Base-by-base conservation (phyloP, 805 yeast species). In the Starmerella vitae region DNA sequence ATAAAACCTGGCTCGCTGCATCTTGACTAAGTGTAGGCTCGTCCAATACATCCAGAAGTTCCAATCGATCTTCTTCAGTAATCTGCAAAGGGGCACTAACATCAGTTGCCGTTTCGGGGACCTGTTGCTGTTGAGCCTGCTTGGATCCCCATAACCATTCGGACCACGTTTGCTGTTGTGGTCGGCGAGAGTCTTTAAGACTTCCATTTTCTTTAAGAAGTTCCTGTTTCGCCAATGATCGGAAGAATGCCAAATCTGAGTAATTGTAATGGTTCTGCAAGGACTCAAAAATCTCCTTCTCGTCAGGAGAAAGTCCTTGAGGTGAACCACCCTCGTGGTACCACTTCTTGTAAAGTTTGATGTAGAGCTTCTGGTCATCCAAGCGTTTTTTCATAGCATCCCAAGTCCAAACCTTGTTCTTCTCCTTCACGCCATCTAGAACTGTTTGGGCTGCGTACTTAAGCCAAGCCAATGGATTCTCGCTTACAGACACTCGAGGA, bases 41-140 rank as follows among this genome's bases (percentile, higher is more conserved):
- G 46, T 86, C 99, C 47, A 91, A 86, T 0, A 96, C 93, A 44
- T 83, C 93, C 53, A 84, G 86, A 17, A 91, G 65, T 43, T 93
- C 98, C 53, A 83, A 70, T 46, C 82, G 69, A 53, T 91, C 95
- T 48, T 85, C 94, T 12, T 83, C 94, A 0, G 91, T 73, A 56
- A 91, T 70, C 18, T 46, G 46, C 2, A 42, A 21, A 3, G 46
- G 48, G 13, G 18, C 25, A 14, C 26, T 24, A 10, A 37, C 36
- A 20, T 41, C 33, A 17, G 25, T 8, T 9, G 35, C 26, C 14
- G 7, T 5, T 27, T 14, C 19, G 25, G 15, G 21, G 24, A 14
- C 14, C 18, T 7, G 24, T 33, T 22, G 7, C 12, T 7, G 12
- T 8, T 12, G 7, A n/a, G 15, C 30, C 10, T 9, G 10, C 32